Evolutionary conservation across 352 stramenopile genomes (phyloP), one percentile per base, ranked within the genome.

Genomic region (Phytophthora megakarya): DNA sequence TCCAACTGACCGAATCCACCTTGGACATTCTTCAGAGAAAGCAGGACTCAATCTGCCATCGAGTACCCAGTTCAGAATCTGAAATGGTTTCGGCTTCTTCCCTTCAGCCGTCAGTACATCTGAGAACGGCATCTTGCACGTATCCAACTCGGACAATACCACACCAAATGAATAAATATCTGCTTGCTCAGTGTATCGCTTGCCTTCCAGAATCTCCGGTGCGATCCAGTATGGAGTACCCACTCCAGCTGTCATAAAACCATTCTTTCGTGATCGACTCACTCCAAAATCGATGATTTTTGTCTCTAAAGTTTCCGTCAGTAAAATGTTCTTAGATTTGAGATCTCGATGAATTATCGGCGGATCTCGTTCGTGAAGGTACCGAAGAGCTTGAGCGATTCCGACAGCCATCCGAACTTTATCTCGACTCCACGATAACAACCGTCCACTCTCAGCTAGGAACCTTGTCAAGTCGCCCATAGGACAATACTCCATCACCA

Each of bases 121-220:
- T 5, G 35, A 54, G 48, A 69, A 76, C 12, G 69, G 69, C 26
- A 55, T 71, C 19, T 66, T 56, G 42, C 57, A 66, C 46, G 70
- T 79, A 50, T 78, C 71, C 26, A 84, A 12, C 46, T 86, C 75
- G 1, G 72, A 72, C 1, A 84, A 32, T 26, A 84, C 45, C 18
- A 90, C 73, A 10, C 81, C 84, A 43, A 87, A 88, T 10, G 76
- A 83, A 61, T 89, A 92, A 15, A 92, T 77, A 30, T 92, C 84
- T n/a, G 76, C 74, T 54, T 76, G 75, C 38, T 86, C 70, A 18
- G 71, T 75, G 65, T 84, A 92, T 5, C 61, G 48, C 25, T 66
- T 65, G 40, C 62, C 55, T 54, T 61, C 38, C 4, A 66, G 42
- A 37, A 66, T 40, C 28, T 70, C 22, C 26, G 83, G 81, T 5